Evolutionary conservation across 306 rosid species (phyloP), one percentile per base, ranked within the genome.

Genomic region (Fagus sylvatica): DNA sequence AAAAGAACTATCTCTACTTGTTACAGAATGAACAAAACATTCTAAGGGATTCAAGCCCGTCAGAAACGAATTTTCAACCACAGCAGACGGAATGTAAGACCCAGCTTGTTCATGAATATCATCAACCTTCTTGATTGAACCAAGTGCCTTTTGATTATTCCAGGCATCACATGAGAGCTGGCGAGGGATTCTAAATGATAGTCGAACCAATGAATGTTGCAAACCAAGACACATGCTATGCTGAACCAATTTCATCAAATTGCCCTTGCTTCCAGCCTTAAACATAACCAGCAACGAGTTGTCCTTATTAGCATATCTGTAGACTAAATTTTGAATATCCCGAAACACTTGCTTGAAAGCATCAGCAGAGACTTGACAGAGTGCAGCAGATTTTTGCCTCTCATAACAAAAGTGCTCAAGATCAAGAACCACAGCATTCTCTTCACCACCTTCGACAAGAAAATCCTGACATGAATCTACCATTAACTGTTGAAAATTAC

Each of bases 181-280:
- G 69, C 76, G 88, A 6, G 99, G 99, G 78, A 93, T 77, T 32
- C 75, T 84, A 73, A 88, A 95, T 22, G 97, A 85, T 56, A 95
- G 85, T 11, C 86, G 90, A 71, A 91, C 91, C 62, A 95, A 75
- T 43, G 99, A 95, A 82, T 93, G 90, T 83, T 91, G 98, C 90
- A 93, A 82, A 67, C 98, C 99, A 73, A 95, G 94, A 53, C 99
- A 95, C 99, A 95, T 87, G 88, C 91, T 62, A 34, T 95, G 98
- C 64, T 93, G 99, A 74, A 86, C 97, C 82, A 95, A 69, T 82
- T 85, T 95, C 82, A 88, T 73, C 77, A 95, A 72, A 78, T 91
- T 95, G 75, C 99, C 98, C 89, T 95, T 95, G 89, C 99, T 95
- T 84, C 99, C 99, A 74, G 99, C 96, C 86, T 88, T 95, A 49